Evolutionary conservation across 139 green algal species (phyloP).

Genomic region (Tetraselmis chui): DNA sequence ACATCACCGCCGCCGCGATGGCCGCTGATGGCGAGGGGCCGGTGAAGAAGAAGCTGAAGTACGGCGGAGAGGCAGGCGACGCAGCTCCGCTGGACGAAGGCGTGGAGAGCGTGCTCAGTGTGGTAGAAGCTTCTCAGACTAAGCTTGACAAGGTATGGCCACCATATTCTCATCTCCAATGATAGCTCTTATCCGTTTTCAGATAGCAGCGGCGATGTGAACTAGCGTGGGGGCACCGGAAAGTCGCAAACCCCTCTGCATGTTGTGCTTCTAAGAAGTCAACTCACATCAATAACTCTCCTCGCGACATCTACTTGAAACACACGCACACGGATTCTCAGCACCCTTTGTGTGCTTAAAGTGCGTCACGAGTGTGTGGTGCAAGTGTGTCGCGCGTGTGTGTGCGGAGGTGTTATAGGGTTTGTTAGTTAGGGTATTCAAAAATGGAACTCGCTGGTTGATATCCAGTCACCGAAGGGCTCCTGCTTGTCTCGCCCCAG

Average conservation of each 20-base stretch:
- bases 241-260: neutral
- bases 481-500: neutral
- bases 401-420: too few relatives aligned
- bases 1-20: neutral
- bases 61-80: neutral
- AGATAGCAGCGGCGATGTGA: neutral
- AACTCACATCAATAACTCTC: too few relatives aligned
- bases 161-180: too few relatives aligned
- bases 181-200: too few relatives aligned
- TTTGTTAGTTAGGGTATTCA: too few relatives aligned
- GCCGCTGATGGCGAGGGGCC: neutral
- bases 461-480: neutral
- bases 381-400: too few relatives aligned
- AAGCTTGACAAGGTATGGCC: neutral
- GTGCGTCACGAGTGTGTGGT: too few relatives aligned
- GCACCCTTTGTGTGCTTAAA: too few relatives aligned
- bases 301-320: too few relatives aligned
- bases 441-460: neutral
- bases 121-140: neutral
- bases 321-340: too few relatives aligned
- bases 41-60: neutral
- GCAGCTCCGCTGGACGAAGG: neutral
- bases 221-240: neutral
- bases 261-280: neutral
- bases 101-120: neutral